Percentiles rank a stretch among this genome's conserved stretches.
Evolutionary conservation across 805 yeast species (phyloP).

Genomic region (Phaffomyces antillensis): DNA sequence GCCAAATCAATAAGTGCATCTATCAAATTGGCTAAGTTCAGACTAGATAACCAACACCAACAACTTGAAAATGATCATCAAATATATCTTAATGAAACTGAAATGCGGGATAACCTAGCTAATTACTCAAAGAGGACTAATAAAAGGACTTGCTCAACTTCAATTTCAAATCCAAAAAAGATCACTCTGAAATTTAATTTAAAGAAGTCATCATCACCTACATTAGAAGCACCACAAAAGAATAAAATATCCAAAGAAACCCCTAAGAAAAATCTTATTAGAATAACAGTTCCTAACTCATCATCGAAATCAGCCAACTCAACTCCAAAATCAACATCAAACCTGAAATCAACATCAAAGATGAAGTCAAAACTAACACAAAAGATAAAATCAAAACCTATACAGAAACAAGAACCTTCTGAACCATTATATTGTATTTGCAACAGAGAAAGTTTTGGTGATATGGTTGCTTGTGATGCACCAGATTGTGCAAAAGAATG

Average conservation of each 20-base stretch:
- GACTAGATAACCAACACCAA: conserved; percentile 16
- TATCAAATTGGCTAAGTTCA: conserved; percentile 18
- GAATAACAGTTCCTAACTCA: too few species aligned
- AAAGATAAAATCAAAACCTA: neutral
- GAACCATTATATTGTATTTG: conserved; percentile 38
- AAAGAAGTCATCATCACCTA: conserved; percentile 3
- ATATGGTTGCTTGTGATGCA: conserved; percentile 90
- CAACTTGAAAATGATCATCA: conserved; percentile 22
- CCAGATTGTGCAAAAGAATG: conserved; percentile 64
- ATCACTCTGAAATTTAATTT: neutral
- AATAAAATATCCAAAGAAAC: conserved; percentile 4
- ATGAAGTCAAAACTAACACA: neutral
- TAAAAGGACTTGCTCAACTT: conserved; percentile 11
- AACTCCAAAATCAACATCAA: conserved; percentile 12
- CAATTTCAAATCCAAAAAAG: neutral
- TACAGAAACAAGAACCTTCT: neutral
- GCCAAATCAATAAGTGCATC: conserved; percentile 20
- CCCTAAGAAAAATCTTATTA: neutral
- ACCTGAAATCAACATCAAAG: too few species aligned
- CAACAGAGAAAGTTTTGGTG: conserved; percentile 46
- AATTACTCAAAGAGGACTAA: conserved; percentile 16
- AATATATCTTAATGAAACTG: conserved; percentile 19
- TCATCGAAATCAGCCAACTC: neutral
- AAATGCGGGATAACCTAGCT: conserved; percentile 10
- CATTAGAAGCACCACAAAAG: neutral